Evolutionary conservation across 2,329 filamentous ascomycete genomes (phyloP), one percentile per base, ranked within the genome.

Genomic region (Alternaria triticimaculans): DNA sequence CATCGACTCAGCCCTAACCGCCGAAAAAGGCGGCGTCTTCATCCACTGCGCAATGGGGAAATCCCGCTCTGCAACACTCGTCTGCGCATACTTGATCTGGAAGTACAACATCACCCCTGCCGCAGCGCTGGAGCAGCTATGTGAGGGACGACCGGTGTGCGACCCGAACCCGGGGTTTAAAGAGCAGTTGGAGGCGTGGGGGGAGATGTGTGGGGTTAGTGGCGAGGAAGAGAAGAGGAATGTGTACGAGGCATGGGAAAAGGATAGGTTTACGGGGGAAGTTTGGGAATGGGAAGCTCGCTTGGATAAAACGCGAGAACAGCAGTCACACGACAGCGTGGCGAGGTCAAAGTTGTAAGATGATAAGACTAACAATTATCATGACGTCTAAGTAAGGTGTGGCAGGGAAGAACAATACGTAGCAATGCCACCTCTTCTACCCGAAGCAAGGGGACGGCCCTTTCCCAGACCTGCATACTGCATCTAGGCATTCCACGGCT

Each of bases 31-130:
- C 15, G 70, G 75, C 0, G 74, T 79, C 0, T 79, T 79, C 48
- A 71, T 79, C 10, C 76, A 79, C 53, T 79, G 76, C 44, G 76
- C 76, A 1, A 79, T 79, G 76, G 77, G 77, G 3, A 79, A 79
- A 51, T 76, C 71, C 18, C 63, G 77, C 8, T 73, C 70, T 26
- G 77, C 77, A 10, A 75, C 77, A 14, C 62, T 78, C 4, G 73
- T 77, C 4, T 72, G 78, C 14, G 77, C 76, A 20, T 79, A 75
- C 66, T 45, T 78, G 55, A 77, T 78, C 62, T 73, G 72, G 73
- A 76, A 73, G 54, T 72, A 71, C 33, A 51, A 55, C 2, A 21
- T 73, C 8, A 66, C 65, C 8, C 59, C 67, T 41, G 51, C 63
- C 21, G 58, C 69, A 6, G 75, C 68, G 8, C 26, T 78, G 51